Conservation (phyloP, 805 yeast genomes). For the Candida endomychidarum region DNA sequence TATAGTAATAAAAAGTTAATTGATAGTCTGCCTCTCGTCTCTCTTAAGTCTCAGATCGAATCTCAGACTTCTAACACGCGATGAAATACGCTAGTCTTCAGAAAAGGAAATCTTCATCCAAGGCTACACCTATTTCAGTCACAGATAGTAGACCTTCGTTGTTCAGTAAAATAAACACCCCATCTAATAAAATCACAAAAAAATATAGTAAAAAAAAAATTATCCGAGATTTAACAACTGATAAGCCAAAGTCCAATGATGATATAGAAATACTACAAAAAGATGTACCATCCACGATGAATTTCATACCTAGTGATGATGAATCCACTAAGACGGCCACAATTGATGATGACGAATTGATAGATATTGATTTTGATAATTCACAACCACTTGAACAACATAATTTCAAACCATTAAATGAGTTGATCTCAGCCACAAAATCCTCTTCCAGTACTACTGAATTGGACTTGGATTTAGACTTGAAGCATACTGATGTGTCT, state of each 20-base stretch:
- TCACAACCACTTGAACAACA: background rate
- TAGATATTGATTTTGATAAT: slow-evolving; percentile 6
- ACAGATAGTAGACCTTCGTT: background rate
- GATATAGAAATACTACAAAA: too few relatives aligned
- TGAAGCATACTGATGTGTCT: background rate
- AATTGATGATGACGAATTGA: slow-evolving; percentile 5
- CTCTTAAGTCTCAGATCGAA: too few relatives aligned
- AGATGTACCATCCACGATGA: background rate
- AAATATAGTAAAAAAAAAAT: slow-evolving; percentile 1
- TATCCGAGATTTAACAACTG: too few relatives aligned
- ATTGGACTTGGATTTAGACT: background rate
- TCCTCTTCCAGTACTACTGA: background rate
- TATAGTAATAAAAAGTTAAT: too few relatives aligned
- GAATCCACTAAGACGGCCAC: slow-evolving; percentile 3
- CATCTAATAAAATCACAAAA: background rate
- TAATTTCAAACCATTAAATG: slow-evolving; percentile 1
- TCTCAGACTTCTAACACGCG: too few relatives aligned
- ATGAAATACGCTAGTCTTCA: slow-evolving; percentile 2
- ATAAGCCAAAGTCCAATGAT: too few relatives aligned
- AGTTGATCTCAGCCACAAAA: background rate
- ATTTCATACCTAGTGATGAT: slow-evolving; percentile 7
- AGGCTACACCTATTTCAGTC: background rate
- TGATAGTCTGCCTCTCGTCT: too few relatives aligned
- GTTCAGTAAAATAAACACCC: background rate
- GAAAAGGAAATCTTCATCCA: background rate